Conservation (phyloP, 371 early-diverging fungal genomes). For the Phascolomyces articulosus region DNA sequence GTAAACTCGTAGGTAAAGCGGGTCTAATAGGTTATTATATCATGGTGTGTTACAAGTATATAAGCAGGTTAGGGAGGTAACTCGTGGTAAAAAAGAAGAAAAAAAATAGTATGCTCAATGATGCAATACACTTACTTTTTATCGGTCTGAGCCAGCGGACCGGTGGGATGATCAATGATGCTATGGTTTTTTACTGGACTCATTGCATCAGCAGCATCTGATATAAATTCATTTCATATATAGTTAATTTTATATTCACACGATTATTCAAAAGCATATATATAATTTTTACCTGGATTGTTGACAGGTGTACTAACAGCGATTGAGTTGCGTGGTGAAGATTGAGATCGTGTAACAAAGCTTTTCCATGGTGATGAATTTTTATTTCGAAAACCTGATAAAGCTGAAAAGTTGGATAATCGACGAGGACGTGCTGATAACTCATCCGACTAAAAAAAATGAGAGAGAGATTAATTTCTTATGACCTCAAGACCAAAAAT, state of each 20-base stretch:
- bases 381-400: constrained; percentile 23
- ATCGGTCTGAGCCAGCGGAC: constrained; percentile 16
- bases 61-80: background rate
- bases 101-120: background rate
- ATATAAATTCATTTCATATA: background rate
- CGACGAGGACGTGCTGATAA: constrained; percentile 16
- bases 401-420: constrained; percentile 38
- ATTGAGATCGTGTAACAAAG: constrained; percentile 32
- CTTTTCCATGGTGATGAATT: constrained; percentile 30
- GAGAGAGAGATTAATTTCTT: background rate
- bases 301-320: constrained; percentile 24
- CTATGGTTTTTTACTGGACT: constrained; percentile 40
- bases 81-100: background rate
- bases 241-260: too few species aligned
- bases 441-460: constrained; percentile 4
- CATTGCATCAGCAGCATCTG: constrained; percentile 56
- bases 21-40: too few species aligned
- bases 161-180: background rate
- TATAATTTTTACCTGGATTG: constrained; percentile 13
- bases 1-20: constrained; percentile 63
- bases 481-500: background rate
- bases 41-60: too few species aligned
- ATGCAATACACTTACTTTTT: constrained; percentile 16
- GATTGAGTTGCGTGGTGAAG: constrained; percentile 19
- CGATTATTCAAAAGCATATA: too few species aligned